Percentiles rank a stretch among this genome's conserved stretches.
Evolutionary conservation across 1,139 yeast species (phyloP).

Genomic region (Debaryomyces singareniensis): DNA sequence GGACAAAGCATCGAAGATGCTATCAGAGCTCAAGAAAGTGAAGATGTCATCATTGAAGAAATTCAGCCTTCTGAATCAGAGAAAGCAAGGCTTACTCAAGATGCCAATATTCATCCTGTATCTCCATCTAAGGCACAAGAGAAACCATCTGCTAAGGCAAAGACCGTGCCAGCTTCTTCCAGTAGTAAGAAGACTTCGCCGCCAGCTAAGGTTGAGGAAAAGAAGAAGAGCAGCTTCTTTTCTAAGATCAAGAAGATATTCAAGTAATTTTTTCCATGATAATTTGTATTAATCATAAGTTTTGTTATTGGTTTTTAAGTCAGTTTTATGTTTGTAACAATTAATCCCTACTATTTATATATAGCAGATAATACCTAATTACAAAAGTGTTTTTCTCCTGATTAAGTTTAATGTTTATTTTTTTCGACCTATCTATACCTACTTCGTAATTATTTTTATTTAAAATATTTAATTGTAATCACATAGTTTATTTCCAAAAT

Average conservation of each 20-base stretch:
- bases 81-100: slow-evolving; percentile 26
- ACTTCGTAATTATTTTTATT: slow-evolving; percentile 1
- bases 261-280: slow-evolving; percentile 14
- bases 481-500: no score
- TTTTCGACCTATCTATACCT: no score
- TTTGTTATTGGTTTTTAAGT: neutral
- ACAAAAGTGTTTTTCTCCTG: no score
- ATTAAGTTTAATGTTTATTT: no score
- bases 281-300: neutral
- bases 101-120: slow-evolving; percentile 20
- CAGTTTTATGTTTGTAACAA: no score
- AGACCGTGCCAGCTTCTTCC: neutral
- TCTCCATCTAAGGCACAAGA: slow-evolving; percentile 5
- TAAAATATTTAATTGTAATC: no score
- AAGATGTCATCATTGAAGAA: slow-evolving; percentile 37
- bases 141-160: neutral
- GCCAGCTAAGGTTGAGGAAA: slow-evolving; percentile 5
- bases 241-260: slow-evolving; percentile 42
- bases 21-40: slow-evolving; percentile 31
- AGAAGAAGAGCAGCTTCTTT: slow-evolving; percentile 38
- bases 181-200: neutral
- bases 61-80: slow-evolving; percentile 37
- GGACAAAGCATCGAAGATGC: slow-evolving; percentile 27
- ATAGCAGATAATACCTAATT: no score
- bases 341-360: no score